Evolutionary conservation across 2,329 filamentous ascomycete genomes (phyloP).

Genomic region (Ascochyta fabae): DNA sequence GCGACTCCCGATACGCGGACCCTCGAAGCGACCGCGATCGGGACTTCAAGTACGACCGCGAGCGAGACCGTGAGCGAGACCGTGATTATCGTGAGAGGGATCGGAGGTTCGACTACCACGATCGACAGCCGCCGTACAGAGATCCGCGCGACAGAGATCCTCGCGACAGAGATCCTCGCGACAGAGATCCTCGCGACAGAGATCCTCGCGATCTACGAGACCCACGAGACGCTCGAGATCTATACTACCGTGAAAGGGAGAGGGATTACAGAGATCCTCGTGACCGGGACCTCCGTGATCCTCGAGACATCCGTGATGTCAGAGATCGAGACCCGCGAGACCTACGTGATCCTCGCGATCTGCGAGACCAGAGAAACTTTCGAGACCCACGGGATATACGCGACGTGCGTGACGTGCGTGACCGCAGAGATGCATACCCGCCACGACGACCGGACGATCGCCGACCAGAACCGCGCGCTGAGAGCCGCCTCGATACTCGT

Average conservation of each 20-base stretch:
- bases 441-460: slow-evolving; percentile 37
- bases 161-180: slow-evolving; percentile 24
- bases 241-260: slow-evolving; percentile 26
- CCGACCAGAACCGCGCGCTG: slow-evolving; percentile 31
- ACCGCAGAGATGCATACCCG: slow-evolving; percentile 40
- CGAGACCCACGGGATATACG: slow-evolving; percentile 30
- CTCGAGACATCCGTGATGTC: slow-evolving; percentile 26
- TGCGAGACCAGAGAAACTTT: slow-evolving; percentile 22
- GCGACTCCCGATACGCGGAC: slow-evolving; percentile 35
- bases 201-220: slow-evolving; percentile 26
- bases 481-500: slow-evolving; percentile 46
- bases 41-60: slow-evolving; percentile 31
- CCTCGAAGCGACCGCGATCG: slow-evolving; percentile 33
- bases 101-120: slow-evolving; percentile 36
- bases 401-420: slow-evolving; percentile 34
- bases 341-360: slow-evolving; percentile 21
- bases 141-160: slow-evolving; percentile 38
- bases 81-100: slow-evolving; percentile 53
- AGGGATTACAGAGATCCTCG: slow-evolving; percentile 29
- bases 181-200: slow-evolving; percentile 38
- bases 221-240: slow-evolving; percentile 19
- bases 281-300: slow-evolving; percentile 25
- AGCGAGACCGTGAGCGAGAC: slow-evolving; percentile 50
- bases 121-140: slow-evolving; percentile 36
- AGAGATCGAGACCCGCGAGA: slow-evolving; percentile 32